phyloP scores from a whole-genome alignment of 2,329 filamentous ascomycete genomes.

The Endocalyx cinctus region DNA sequence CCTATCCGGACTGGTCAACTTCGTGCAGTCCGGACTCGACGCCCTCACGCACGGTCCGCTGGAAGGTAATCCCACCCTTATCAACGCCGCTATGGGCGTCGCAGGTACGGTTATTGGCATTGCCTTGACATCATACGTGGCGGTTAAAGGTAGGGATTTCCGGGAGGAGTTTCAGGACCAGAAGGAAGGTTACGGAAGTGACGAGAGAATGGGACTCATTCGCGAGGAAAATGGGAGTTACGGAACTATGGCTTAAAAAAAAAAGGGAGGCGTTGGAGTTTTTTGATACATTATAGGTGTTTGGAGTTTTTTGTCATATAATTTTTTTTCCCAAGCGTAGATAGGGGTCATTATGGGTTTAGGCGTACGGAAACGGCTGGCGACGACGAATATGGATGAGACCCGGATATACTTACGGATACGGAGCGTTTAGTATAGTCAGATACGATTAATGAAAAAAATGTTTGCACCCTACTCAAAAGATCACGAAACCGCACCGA shows the following conservation, averaged over 20 bases:
- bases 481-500: no score
- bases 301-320: no score
- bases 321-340: no score
- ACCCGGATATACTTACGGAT: no score
- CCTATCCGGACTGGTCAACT: constrained; percentile 66
- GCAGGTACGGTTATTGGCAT: constrained; percentile 51
- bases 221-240: background rate
- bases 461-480: no score
- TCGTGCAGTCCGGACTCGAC: constrained; percentile 66
- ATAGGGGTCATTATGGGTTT: no score
- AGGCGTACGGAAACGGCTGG: no score
- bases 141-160: constrained; percentile 17
- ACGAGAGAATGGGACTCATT: background rate
- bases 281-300: no score
- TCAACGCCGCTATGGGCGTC: constrained; percentile 55
- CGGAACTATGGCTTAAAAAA: background rate
- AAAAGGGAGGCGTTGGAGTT: no score
- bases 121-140: constrained; percentile 24
- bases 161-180: constrained; percentile 11
- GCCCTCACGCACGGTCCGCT: constrained; percentile 61
- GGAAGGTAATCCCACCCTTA: constrained; percentile 55
- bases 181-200: background rate
- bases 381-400: no score
- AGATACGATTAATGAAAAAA: no score
- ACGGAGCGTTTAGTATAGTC: no score